phyloP scores from a whole-genome alignment of 176 grass and related monocot species.

The Ensete glaucum region DNA sequence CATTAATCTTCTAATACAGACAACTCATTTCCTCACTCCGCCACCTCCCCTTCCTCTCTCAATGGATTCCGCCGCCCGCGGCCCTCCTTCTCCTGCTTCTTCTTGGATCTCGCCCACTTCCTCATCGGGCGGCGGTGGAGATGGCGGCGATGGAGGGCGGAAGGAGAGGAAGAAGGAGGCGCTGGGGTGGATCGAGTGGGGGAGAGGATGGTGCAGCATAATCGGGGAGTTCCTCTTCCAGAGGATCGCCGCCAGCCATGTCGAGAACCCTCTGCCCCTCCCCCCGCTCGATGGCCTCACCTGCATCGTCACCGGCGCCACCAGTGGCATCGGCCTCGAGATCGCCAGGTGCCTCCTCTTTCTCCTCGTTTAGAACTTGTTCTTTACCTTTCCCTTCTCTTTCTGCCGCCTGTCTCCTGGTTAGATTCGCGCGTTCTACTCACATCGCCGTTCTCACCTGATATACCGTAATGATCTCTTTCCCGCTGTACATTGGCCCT shows the following conservation, averaged over 20 bases:
- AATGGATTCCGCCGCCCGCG: background rate
- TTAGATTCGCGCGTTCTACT: no score
- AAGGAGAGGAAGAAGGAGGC: conserved; percentile 40
- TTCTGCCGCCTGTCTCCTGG: background rate
- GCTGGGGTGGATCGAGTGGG: conserved; percentile 90
- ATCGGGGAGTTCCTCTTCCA: conserved; percentile 93
- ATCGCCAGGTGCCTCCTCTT: conserved; percentile 54
- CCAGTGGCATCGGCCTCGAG: conserved; percentile 89
- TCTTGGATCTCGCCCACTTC: background rate
- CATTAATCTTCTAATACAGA: no score
- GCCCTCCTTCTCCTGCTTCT: background rate
- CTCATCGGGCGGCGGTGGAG: background rate
- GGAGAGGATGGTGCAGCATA: conserved; percentile 49
- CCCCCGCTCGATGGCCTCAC: conserved; percentile 68
- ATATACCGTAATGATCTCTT: no score
- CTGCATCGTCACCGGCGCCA: conserved; percentile 71
- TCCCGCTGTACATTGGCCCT: no score
- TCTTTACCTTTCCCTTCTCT: background rate
- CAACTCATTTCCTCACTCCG: no score
- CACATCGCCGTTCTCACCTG: no score
- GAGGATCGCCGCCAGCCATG: conserved; percentile 91
- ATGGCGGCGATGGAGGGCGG: background rate
- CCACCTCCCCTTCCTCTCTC: no score
- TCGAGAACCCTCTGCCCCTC: conserved; percentile 67
- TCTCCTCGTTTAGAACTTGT: background rate